Evolutionary conservation across 495 filamentous ascomycete species (phyloP), one percentile per base, ranked within the genome.

Genomic region (Aspergillus heteromorphus): DNA sequence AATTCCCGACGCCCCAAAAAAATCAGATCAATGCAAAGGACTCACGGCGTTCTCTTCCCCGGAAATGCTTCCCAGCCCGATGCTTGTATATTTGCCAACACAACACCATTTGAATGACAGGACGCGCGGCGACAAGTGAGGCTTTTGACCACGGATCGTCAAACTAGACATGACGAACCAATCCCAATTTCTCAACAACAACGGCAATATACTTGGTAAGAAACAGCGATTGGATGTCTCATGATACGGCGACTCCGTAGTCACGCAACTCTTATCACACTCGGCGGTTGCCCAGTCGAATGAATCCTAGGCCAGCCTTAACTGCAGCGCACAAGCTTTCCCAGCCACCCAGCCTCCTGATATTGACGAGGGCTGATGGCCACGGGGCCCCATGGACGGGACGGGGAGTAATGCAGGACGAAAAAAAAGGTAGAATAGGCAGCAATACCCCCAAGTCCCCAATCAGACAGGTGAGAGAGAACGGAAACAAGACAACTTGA

Each of bases 341-440:
- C 70, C 72, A 75, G 72, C 72, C 72, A 69, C 72, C 70, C 64
- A 64, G 61, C 61, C 61, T 56, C 64, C 61, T 45, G 23, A 62
- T 59, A 57, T 59, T 64, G 38, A 19, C 16, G 29, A 43, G 18
- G 11, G 20, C 7, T 45, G 27, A 18, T 43, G 4, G 23, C 21
- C 7, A 29, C 23, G 13, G 13, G 13, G n/a, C n/a, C n/a, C 13
- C 3, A 14, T 38, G 34, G 13, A 38, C 34, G 13, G 13, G 13
- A 13, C 1, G n/a, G 34, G 10, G 21, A 29, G 13, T 47, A 17
- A 21, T 17, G 13, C n/a, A 6, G 13, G 4, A n/a, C n/a, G n/a
- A 47, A 4, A 29, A 13, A 11, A 11, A 47, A 47, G 11, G 21
- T n/a, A 27, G 34, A 38, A 38, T 38, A 38, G 13, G n/a, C 34